Conservation (phyloP, 441 rosid genomes). For the Gossypium trilobum region DNA sequence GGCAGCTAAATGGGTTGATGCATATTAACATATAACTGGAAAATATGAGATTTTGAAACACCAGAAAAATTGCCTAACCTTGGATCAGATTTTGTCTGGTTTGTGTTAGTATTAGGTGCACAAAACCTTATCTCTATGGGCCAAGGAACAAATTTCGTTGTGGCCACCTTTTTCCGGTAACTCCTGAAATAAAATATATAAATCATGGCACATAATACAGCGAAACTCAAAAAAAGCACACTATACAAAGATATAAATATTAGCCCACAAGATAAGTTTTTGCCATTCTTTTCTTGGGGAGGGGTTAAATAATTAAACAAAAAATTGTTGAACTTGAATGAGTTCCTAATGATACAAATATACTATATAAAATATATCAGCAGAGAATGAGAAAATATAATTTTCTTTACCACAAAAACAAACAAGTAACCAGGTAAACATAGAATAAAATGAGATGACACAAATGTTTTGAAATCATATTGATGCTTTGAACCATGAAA, state of each 20-base stretch:
- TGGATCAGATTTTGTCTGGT: constrained; percentile 76
- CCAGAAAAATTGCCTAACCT: constrained; percentile 38
- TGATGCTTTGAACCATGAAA: background rate
- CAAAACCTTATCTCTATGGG: constrained; percentile 94
- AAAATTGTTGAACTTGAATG: background rate
- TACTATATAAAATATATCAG: background rate
- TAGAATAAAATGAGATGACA: background rate
- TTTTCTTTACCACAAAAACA: background rate
- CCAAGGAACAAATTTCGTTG: constrained; percentile 64
- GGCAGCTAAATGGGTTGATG: background rate
- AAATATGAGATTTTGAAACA: constrained; percentile 10
- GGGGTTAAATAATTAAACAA: too few species aligned
- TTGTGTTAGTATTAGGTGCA: constrained; percentile 57
- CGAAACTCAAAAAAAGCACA: background rate
- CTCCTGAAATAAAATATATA: constrained; percentile 44
- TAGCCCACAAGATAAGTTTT: background rate
- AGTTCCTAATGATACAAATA: background rate
- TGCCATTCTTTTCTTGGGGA: background rate
- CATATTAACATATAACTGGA: background rate
- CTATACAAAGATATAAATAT: background rate
- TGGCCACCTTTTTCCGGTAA: constrained; percentile 75
- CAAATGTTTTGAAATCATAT: background rate
- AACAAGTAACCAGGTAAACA: background rate
- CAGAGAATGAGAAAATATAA: background rate
- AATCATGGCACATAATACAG: background rate